Evolutionary conservation across 768 basidiomycete species (phyloP), one percentile per base, ranked within the genome.

Genomic region (Suillus hirtellus): DNA sequence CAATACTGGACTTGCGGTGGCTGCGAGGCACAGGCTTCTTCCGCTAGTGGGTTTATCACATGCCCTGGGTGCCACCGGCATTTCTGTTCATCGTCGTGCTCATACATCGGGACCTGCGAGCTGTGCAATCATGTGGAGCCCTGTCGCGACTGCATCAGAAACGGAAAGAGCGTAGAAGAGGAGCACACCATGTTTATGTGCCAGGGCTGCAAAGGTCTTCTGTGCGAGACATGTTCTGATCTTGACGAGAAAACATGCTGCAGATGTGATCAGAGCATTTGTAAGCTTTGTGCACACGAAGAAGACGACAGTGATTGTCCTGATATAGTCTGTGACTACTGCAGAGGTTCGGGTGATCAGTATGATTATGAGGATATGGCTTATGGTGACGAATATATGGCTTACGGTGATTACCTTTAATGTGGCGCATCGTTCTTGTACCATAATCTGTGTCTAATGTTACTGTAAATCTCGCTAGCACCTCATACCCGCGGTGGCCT

Each of bases 1-100:
- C 27, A 6, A 44, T 44, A 62, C 38, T 63, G 62, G 62, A n/a
- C n/a, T 19, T 63, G 62, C 19, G 62, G 60, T 49, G 43, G 38
- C 7, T 63, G 62, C 27, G 42, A 27, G 24, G 17, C 24, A 8
- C 49, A 50, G 49, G 27, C 19, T 17, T 21, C 61, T 62, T 21
- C 24, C n/a, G 2, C 7, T 10, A n/a, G 19, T 21, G 1, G 10
- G 34, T n/a, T 10, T 10, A n/a, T 43, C 19, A 46, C 31, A n/a
- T 63, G 62, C 43, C 62, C 62, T 17, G n/a, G 60, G 15, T 63
- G 62, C 34, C 55, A 37, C 24, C 42, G 10, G 11, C 27, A 4
- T 21, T 63, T 43, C 37, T 63, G 61, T 63, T 14, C 14, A 14
- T 17, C n/a, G 2, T 17, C n/a, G 2, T 63, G 62, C 27, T n/a